Evolutionary conservation across 192 early-diverging fungal genomes (phyloP).

Genomic region (Glomus cerebriforme): DNA sequence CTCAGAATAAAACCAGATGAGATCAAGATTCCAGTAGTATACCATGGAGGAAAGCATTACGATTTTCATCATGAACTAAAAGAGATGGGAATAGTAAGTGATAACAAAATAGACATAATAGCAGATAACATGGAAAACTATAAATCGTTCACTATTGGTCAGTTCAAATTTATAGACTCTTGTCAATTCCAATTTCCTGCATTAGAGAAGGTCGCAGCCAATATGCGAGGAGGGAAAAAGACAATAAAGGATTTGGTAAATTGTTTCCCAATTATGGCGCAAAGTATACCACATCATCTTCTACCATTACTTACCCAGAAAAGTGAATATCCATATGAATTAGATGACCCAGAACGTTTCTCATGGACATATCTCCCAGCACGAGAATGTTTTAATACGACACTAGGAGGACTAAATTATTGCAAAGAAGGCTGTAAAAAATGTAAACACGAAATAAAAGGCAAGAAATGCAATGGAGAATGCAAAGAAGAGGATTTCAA

Average conservation of each 20-base stretch:
- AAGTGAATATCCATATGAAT: too few species aligned
- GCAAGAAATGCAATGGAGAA: too few species aligned
- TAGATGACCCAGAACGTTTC: too few species aligned
- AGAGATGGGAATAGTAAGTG: not conserved
- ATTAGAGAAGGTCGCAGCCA: conserved; percentile 2
- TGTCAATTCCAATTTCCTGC: not conserved
- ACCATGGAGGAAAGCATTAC: not conserved
- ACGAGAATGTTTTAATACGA: too few species aligned
- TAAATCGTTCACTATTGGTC: not conserved
- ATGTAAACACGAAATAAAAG: too few species aligned
- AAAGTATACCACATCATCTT: not conserved
- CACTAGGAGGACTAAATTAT: too few species aligned
- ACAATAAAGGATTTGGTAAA: conserved; percentile 5
- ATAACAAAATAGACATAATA: conserved; percentile 4
- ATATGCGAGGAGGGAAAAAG: conserved; percentile 13
- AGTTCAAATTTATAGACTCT: conserved; percentile 18
- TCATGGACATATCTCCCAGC: too few species aligned
- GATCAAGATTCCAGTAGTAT: not conserved
- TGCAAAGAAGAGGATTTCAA: too few species aligned
- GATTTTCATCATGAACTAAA: conserved; percentile 6
- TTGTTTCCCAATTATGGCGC: conserved; percentile 4
- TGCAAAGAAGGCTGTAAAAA: too few species aligned
- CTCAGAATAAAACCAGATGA: conserved; percentile 1
- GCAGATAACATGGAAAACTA: conserved; percentile 9
- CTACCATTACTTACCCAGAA: not conserved